Evolutionary conservation across 305 asterid species (phyloP), one percentile per base, ranked within the genome.

Genomic region (Fraxinus floribunda): DNA sequence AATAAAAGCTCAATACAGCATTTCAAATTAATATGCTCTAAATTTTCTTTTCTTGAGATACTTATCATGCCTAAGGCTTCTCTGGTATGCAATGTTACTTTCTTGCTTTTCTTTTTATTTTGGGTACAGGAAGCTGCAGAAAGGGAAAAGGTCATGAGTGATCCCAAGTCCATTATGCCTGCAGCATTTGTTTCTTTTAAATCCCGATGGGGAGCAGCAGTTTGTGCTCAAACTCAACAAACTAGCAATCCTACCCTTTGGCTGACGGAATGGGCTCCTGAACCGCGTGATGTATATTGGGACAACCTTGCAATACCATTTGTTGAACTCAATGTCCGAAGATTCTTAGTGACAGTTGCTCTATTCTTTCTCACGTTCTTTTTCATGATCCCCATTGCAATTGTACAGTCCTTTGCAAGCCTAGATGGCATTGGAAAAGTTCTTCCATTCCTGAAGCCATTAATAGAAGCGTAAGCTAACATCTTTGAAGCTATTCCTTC

Each of bases 201-300:
- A 86, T 87, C 94, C 24, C 89, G 98, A 75, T 96, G 99, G 98
- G 99, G 95, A 81, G 97, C 99, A 22, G 99, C 98, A 32, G 97
- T 96, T 75, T 94, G 99, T 71, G 97, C 98, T 35, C 99, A 96
- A 86, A 94, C 99, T 32, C 98, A 93, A 78, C 98, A 90, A 82
- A 57, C 98, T 11, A 92, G 97, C 78, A 96, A 96, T 83, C 97
- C 99, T 26, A 94, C 98, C 16, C 81, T 90, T 83, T 96, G 99
- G 99, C 88, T 96, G 80, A 92, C 98, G 32, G 94, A 94, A 79
- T 96, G 99, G 98, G 98, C 99, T 30, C 97, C 99, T 6, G 99
- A 96, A 80, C 99, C 98, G 7, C 93, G 97, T 36, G 96, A 96
- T 78, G 97, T 96, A 81, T 94, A 88, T 84, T 96, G 99, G 99